Evolutionary conservation across 352 stramenopile genomes (phyloP).

Genomic region (Pythium oligandrum): DNA sequence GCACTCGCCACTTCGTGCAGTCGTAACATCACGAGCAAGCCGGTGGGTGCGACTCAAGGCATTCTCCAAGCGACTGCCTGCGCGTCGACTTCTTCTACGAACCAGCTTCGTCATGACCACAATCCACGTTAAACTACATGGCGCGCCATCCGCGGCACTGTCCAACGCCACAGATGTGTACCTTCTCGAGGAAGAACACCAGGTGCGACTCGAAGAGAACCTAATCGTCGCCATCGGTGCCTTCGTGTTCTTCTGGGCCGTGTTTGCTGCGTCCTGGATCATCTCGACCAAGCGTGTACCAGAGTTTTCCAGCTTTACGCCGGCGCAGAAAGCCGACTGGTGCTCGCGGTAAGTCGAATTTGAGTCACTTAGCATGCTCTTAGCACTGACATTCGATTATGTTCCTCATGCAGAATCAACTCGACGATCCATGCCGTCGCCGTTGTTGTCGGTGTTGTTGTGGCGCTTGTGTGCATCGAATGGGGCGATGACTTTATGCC

Average conservation of each 20-base stretch:
- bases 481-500: conserved; percentile 65
- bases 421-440: conserved; percentile 71
- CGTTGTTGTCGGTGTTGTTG: conserved; percentile 54
- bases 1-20: too few species aligned
- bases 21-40: too few species aligned
- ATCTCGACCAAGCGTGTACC: conserved; percentile 45
- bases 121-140: conserved; percentile 12
- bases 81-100: too few species aligned
- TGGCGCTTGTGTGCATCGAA: conserved; percentile 59
- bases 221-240: conserved; percentile 43
- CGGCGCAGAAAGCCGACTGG: conserved; percentile 75
- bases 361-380: too few species aligned
- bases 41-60: too few species aligned
- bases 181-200: conserved; percentile 49
- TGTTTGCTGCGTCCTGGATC: conserved; percentile 60
- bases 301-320: conserved; percentile 57
- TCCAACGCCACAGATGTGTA: conserved; percentile 19
- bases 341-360: conserved; percentile 50
- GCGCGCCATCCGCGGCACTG: neutral
- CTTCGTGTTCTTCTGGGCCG: conserved; percentile 66
- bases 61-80: too few species aligned
- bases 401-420: conserved; percentile 46
- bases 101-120: conserved; percentile 2
- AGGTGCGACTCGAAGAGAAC: conserved; percentile 62
- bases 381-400: neutral